These are phyloP conservation scores for Leucosporidium scottii DNA, from an alignment of 768 basidiomycete genomes.

Conservation along the genomic window DNA sequence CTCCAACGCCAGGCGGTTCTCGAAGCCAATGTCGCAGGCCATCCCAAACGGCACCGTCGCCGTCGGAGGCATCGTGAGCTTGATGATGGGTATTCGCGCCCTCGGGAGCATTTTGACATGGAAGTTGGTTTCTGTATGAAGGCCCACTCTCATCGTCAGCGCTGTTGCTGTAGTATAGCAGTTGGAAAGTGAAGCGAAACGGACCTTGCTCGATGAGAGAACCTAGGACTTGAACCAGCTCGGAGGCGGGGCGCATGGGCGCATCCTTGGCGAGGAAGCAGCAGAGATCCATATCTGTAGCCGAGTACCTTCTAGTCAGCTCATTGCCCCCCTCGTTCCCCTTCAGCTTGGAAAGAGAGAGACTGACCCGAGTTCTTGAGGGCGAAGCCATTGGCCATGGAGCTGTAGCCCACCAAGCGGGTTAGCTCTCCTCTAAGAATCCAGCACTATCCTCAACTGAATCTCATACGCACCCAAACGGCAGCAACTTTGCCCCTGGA, in stretches of 20 bases:
- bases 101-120: conserved; percentile 92
- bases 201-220: conserved; percentile 85
- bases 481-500: conserved; percentile 78
- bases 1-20: conserved; percentile 92
- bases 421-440: background rate
- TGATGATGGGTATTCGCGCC: conserved; percentile 97
- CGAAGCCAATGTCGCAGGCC: conserved; percentile 97
- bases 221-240: conserved; percentile 89
- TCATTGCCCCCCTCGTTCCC: background rate
- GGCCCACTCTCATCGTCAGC: background rate
- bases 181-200: conserved; percentile 38
- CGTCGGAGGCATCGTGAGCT: conserved; percentile 71
- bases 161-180: background rate
- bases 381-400: conserved; percentile 94
- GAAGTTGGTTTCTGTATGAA: conserved; percentile 74
- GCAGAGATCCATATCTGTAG: conserved; percentile 95
- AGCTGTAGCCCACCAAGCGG: conserved; percentile 38
- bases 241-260: conserved; percentile 64
- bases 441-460: background rate
- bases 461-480: conserved; percentile 64
- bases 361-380: conserved; percentile 80
- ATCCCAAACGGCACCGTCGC: conserved; percentile 61
- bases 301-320: background rate
- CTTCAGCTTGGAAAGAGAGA: background rate
- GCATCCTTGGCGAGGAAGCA: conserved; percentile 69